Percentiles rank a stretch among this genome's conserved stretches.
Conservation (phyloP, 371 early-diverging fungal species). For the Lichtheimia corymbifera region DNA sequence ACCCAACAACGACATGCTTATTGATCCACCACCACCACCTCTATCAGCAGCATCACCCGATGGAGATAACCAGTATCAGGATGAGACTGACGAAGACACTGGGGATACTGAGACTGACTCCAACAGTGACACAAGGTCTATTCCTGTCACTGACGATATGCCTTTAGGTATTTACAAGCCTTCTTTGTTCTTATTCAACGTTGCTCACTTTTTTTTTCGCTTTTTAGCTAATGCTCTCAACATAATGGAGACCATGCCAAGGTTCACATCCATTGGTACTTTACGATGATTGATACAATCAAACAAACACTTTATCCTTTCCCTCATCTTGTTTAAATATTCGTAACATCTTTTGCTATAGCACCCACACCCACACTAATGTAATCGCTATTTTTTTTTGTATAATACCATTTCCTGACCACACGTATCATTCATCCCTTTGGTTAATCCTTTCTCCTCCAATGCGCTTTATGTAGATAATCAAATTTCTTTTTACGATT, state of each 20-base stretch:
- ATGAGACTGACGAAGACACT: background rate
- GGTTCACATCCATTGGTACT: slow-evolving; percentile 17
- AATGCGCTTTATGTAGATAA: too few species aligned
- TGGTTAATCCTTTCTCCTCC: too few species aligned
- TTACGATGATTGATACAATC: too few species aligned
- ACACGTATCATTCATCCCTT: too few species aligned
- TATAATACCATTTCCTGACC: too few species aligned
- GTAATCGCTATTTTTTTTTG: too few species aligned
- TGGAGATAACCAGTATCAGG: background rate
- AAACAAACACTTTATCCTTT: too few species aligned
- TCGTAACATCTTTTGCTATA: too few species aligned
- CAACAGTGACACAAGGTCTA: slow-evolving; percentile 2
- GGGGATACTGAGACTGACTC: background rate
- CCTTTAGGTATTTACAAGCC: slow-evolving; percentile 18
- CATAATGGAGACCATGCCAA: slow-evolving; percentile 21
- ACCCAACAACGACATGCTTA: too few species aligned
- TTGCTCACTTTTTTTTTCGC: background rate
- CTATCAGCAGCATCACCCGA: background rate
- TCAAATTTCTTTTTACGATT: too few species aligned
- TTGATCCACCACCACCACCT: background rate
- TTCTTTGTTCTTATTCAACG: background rate
- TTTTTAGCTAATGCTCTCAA: slow-evolving; percentile 23
- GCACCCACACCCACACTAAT: too few species aligned
- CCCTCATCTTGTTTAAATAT: too few species aligned
- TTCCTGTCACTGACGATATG: slow-evolving; percentile 18